Evolutionary conservation across 352 stramenopile species (phyloP), one percentile per base, ranked within the genome.

Genomic region (Pythium aquatile): DNA sequence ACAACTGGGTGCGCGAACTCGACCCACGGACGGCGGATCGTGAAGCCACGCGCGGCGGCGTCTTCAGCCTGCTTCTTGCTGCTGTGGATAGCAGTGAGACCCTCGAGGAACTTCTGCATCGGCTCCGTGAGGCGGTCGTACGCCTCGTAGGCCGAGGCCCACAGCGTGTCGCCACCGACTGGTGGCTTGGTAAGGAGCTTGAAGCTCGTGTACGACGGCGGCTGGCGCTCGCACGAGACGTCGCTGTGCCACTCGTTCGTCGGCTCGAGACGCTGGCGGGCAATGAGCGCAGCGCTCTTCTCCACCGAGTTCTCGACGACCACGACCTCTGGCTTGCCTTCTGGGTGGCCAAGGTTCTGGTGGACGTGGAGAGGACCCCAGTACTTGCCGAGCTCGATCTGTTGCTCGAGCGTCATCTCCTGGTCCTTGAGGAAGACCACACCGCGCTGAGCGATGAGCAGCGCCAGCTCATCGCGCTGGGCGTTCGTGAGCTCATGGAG

Each of bases 71-170:
- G 74, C 7, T 63, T 62, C 58, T 77, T 77, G 66, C 72, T 75
- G 58, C 72, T 82, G 64, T 83, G 76, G 46, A 81, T 76, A 16
- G 76, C 76, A 3, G 71, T 78, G 16, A 83, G 57, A 0, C 69
- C 64, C 26, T 81, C 72, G 5, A 83, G 58, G 32, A 81, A 74
- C 51, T 69, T 71, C 55, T 80, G 60, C 40, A 83, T 73, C 24
- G 57, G 56, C 16, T 68, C 65, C 13, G 73, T 75, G 1, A 83
- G 63, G 30, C 69, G 73, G 11, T 83, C 71, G 66, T 81, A 83
- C 3, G 76, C 76, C 32, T 83, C 74, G 65, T 79, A 79, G 7
- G 57, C 56, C 1, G 73, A 80, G 2, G 74, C 65, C 73, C 73
- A 83, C 4, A 83, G 37, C 5, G 76, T 83, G 55, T 79, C 76